A percentile compares a stretch with the other conserved stretches of the same genome.
phyloP scores from a whole-genome alignment of 495 filamentous ascomycete genomes.

The Tuber calosporum region DNA sequence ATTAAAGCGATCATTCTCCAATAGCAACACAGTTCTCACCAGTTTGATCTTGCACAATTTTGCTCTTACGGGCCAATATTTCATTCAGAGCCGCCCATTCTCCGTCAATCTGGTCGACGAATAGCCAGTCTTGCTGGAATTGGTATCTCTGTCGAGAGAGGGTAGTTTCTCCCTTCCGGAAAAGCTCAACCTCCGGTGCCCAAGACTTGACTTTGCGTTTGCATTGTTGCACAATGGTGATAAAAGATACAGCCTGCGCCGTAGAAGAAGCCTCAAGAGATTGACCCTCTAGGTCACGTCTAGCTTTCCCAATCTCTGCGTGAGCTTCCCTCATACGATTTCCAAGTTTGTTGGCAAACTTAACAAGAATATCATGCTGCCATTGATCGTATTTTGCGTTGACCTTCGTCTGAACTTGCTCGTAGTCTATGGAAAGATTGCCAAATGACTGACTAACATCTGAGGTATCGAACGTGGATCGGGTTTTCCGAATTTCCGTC shows the following conservation, averaged over 20 bases:
- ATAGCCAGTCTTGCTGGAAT: conserved; percentile 86
- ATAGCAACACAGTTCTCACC: conserved; percentile 8
- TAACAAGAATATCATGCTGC: conserved; percentile 91
- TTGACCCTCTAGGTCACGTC: conserved; percentile 79
- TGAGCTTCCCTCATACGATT: conserved; percentile 82
- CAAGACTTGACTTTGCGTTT: conserved; percentile 86
- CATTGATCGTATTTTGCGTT: conserved; percentile 99
- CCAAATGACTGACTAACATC: conserved; percentile 86
- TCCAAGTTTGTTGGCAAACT: conserved; percentile 85
- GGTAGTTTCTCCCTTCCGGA: conserved; percentile 88
- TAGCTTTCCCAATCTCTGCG: conserved; percentile 77
- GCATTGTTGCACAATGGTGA: conserved; percentile 92
- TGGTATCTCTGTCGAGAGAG: conserved; percentile 84
- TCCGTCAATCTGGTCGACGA: conserved; percentile 85
- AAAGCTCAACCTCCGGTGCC: conserved; percentile 91
- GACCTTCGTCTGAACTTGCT: conserved; percentile 95
- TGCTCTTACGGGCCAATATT: conserved; percentile 76
- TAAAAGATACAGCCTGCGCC: conserved; percentile 92
- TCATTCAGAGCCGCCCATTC: conserved; percentile 90
- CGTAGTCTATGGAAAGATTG: conserved; percentile 89
- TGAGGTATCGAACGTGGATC: conserved; percentile 91
- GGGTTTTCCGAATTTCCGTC: conserved; percentile 86
- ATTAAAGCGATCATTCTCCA: background rate
- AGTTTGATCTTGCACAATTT: conserved; percentile 90
- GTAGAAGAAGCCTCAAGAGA: conserved; percentile 88